Evolutionary conservation across 768 basidiomycete genomes (phyloP), one percentile per base, ranked within the genome.

Genomic region (Amanita exitialis): DNA sequence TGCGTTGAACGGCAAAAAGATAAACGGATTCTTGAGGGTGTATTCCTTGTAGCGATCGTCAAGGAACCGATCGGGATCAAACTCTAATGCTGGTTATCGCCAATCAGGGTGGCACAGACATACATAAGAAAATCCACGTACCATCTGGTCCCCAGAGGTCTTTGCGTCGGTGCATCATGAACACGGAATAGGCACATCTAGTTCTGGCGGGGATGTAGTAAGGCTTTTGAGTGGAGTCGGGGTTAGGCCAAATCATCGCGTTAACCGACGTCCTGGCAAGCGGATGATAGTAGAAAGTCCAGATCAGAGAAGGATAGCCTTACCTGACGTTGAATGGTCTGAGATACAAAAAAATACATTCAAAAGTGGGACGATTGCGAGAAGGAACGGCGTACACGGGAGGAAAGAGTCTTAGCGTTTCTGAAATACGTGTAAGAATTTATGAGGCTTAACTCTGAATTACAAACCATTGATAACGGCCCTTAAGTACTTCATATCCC

Each of bases 71-170:
- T 84, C 82, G 0, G 84, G 83, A 58, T 87, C 83, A 51, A 85
- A 86, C 58, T 78, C 73, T 43, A 78, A 69, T 4, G 83, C 83
- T 83, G 53, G 36, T 27, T 41, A n/a, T 10, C 13, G 6, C 4
- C 6, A 43, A 27, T 43, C 7, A 13, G 25, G 15, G 13, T 16
- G n/a, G 4, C 12, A 10, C 15, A 28, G 15, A n/a, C 15, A 13
- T 8, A 9, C 3, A 15, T 43, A 4, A 7, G n/a, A 20, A 21
- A 3, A 37, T 20, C 4, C 23, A 51, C 62, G 18, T 60, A 79
- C 80, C 82, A 61, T 84, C 83, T 9, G 83, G 82, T 6, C 83
- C 83, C 83, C 83, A 87, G 1, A 82, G 72, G 48, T 82, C 79
- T 44, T 69, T 76, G 44, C 81, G 70, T 35, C 82, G 67, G 32